These are phyloP conservation scores for Emericellopsis terricola DNA, from an alignment of 495 filamentous ascomycete species.

Conservation along the genomic window DNA sequence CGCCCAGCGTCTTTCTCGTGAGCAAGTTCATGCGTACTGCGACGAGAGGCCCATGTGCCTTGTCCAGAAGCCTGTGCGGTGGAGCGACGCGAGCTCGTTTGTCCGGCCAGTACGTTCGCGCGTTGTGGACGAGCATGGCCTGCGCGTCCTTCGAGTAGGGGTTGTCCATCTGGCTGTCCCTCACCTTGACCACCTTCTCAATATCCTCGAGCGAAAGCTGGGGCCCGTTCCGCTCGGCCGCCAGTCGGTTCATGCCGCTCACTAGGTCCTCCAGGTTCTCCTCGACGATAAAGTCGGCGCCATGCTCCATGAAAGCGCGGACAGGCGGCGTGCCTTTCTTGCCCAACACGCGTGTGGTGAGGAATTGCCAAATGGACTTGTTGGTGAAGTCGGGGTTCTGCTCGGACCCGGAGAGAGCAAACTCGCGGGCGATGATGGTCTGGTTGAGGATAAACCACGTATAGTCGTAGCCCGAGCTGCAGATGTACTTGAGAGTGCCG, in stretches of 20 bases:
- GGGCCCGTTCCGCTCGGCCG: conserved; percentile 12
- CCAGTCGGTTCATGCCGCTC: conserved; percentile 29
- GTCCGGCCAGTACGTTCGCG: conserved; percentile 30
- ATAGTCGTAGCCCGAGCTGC: conserved; percentile 33
- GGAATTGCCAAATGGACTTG: conserved; percentile 28
- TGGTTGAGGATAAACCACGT: conserved; percentile 35
- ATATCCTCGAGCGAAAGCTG: conserved; percentile 18
- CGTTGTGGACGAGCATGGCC: conserved; percentile 30
- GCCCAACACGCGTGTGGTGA: conserved; percentile 25
- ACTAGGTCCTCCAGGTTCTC: conserved; percentile 27
- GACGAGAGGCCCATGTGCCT: conserved; percentile 27
- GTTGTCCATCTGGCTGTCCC: conserved; percentile 29
- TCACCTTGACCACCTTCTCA: conserved; percentile 20
- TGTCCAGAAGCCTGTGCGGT: conserved; percentile 27
- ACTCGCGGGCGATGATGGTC: conserved; percentile 30
- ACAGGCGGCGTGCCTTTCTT: conserved; percentile 26
- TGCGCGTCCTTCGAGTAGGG: conserved; percentile 33
- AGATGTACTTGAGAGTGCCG: conserved; percentile 32
- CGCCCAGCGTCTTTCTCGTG: conserved; percentile 33
- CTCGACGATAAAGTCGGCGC: conserved; percentile 28
- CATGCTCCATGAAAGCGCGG: conserved; percentile 30
- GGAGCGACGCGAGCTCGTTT: conserved; percentile 19
- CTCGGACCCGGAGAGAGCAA: conserved; percentile 33
- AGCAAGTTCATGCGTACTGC: conserved; percentile 32
- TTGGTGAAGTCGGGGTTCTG: conserved; percentile 33